Percentiles rank a stretch among this genome's conserved stretches.
These are phyloP conservation scores for Tetrahymena elliotti DNA, from an alignment of 73 alveolate species.

Conservation along the genomic window DNA sequence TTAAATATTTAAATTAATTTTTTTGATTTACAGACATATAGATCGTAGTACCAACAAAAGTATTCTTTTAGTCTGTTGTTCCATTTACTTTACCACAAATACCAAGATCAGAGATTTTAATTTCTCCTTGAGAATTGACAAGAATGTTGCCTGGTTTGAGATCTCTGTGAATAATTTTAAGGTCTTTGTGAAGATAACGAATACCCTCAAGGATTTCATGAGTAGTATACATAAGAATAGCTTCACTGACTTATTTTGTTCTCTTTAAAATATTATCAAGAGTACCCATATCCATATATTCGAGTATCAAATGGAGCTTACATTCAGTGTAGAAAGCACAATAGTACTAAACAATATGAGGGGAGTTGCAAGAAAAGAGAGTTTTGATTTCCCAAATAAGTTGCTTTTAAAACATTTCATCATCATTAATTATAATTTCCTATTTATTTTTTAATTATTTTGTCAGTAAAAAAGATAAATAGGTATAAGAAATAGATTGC, in stretches of 20 bases:
- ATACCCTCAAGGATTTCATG: conserved; percentile 77
- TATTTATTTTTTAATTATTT: too few relatives aligned
- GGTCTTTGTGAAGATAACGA: conserved; percentile 63
- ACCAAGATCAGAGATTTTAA: conserved; percentile 93
- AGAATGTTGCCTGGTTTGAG: conserved; percentile 91
- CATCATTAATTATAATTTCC: neutral
- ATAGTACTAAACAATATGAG: conserved; percentile 79
- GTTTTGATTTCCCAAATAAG: conserved; percentile 16
- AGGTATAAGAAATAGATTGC: too few relatives aligned
- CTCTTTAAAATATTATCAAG: conserved; percentile 58
- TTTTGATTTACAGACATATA: conserved; percentile 56
- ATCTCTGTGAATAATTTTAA: conserved; percentile 82
- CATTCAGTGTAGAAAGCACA: conserved; percentile 95
- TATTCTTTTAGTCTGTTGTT: conserved; percentile 62
- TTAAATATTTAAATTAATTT: too few relatives aligned
- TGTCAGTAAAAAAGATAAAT: too few relatives aligned
- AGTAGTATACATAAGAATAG: conserved; percentile 65
- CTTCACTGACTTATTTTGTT: conserved; percentile 56
- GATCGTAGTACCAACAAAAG: conserved; percentile 86
- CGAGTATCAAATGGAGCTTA: conserved; percentile 79
- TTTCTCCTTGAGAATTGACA: conserved; percentile 79
- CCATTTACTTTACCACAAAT: conserved; percentile 63
- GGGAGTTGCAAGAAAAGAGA: conserved; percentile 39
- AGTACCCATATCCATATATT: conserved; percentile 92
- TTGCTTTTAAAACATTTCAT: neutral